Percentiles rank a stretch among this genome's conserved stretches.
Evolutionary conservation across 768 basidiomycete species (phyloP).

Genomic region (Albatrellus ellisii): DNA sequence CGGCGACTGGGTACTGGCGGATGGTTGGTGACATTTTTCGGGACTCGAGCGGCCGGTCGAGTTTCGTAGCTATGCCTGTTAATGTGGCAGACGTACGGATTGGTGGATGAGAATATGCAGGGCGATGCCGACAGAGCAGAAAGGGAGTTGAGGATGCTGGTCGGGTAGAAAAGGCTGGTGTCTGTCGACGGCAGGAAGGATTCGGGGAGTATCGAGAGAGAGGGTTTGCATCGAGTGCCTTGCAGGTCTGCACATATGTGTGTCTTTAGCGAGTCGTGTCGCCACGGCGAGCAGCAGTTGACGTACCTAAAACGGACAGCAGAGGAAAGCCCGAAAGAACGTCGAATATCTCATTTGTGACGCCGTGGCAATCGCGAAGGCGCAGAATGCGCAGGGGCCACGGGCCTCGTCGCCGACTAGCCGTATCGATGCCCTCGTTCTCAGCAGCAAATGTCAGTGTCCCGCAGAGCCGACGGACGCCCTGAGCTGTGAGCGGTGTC

Average conservation of each 20-base stretch:
- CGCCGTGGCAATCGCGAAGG: slow-evolving; percentile 8
- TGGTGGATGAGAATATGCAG: slow-evolving; percentile 7
- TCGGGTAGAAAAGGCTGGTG: slow-evolving; percentile 9
- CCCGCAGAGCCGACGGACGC: slow-evolving; percentile 37
- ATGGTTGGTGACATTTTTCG: no score
- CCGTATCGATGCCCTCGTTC: slow-evolving; percentile 19
- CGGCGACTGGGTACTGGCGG: background rate
- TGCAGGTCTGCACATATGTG: slow-evolving; percentile 10
- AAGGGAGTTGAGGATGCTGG: slow-evolving; percentile 6
- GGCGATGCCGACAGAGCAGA: slow-evolving; percentile 2
- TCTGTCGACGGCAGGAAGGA: slow-evolving; percentile 9
- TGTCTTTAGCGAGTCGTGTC: background rate
- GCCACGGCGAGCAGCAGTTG: background rate
- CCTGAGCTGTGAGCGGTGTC: slow-evolving; percentile 37
- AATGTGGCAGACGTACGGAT: slow-evolving; percentile 8
- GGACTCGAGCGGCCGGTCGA: background rate
- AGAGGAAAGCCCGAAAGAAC: slow-evolving; percentile 9
- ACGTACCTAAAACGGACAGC: slow-evolving; percentile 13
- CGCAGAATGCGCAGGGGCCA: slow-evolving; percentile 14
- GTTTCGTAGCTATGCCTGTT: background rate
- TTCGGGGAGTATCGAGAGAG: slow-evolving; percentile 5
- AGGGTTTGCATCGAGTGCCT: slow-evolving; percentile 9
- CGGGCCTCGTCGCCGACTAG: slow-evolving; percentile 13
- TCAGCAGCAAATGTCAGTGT: slow-evolving; percentile 29
- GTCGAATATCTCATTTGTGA: slow-evolving; percentile 8